Evolutionary conservation across 2,329 filamentous ascomycete species (phyloP).

Genomic region (Truncatella angustata): DNA sequence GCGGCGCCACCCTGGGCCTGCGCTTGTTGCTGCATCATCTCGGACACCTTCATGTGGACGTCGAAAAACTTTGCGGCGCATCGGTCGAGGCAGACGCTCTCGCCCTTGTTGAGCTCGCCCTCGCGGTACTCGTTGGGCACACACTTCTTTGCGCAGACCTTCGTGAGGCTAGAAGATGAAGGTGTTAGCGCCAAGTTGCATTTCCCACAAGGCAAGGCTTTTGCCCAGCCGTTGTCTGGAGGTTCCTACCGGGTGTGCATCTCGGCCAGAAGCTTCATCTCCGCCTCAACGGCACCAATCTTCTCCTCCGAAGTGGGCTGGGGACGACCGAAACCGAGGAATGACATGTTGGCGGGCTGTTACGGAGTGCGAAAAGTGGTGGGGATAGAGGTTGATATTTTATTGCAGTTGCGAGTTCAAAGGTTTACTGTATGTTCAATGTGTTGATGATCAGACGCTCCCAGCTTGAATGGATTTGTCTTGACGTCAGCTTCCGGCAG

Average conservation of each 20-base stretch:
- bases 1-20: conserved; percentile 59
- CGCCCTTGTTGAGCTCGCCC: conserved; percentile 96
- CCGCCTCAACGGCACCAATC: conserved; percentile 92
- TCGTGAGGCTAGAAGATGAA: conserved; percentile 62
- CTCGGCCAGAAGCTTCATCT: conserved; percentile 96
- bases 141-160: conserved; percentile 92
- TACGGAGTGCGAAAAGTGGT: background rate
- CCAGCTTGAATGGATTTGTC: background rate
- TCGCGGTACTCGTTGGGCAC: conserved; percentile 91
- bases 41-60: conserved; percentile 94
- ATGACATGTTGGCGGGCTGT: conserved; percentile 56
- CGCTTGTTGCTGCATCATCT: conserved; percentile 91
- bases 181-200: background rate
- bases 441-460: background rate
- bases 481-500: conserved; percentile 17
- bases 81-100: conserved; percentile 95
- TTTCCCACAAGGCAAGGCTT: background rate
- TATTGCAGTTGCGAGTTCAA: conserved; percentile 3
- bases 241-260: conserved; percentile 87
- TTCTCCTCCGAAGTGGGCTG: conserved; percentile 96
- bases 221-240: no score
- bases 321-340: conserved; percentile 70
- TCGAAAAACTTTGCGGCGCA: conserved; percentile 99
- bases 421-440: background rate
- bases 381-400: background rate